These are phyloP conservation scores for Candida maltosa DNA, from an alignment of 805 yeast genomes.

Conservation along the genomic window DNA sequence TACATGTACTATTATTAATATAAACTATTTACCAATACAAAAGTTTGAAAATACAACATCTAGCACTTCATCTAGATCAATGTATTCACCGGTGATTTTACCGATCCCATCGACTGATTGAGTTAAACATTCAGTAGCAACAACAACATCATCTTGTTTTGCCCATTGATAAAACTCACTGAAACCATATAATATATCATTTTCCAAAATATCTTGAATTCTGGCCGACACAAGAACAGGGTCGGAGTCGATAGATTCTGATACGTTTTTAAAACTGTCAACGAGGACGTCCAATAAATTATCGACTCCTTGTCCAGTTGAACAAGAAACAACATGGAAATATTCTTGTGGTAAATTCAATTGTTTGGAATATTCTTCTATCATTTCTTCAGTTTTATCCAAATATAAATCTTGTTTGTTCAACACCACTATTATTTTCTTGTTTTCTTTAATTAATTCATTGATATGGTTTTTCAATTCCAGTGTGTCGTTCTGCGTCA, in stretches of 20 bases:
- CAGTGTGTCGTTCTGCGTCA: conserved; percentile 31
- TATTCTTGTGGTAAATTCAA: conserved; percentile 12
- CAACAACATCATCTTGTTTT: conserved; percentile 63
- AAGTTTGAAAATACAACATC: conserved; percentile 90
- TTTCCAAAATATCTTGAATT: conserved; percentile 66
- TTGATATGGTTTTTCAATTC: conserved; percentile 12
- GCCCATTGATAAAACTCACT: conserved; percentile 54
- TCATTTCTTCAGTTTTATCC: conserved; percentile 16
- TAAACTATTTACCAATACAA: conserved; percentile 80
- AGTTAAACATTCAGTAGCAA: conserved; percentile 74
- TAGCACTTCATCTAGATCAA: conserved; percentile 85
- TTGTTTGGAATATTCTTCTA: conserved; percentile 5
- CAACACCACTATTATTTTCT: conserved; percentile 43
- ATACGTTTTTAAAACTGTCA: conserved; percentile 42
- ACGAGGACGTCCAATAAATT: conserved; percentile 43
- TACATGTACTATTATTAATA: too few species aligned
- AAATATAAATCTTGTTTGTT: conserved; percentile 57
- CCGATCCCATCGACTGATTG: conserved; percentile 85
- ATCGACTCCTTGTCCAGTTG: conserved; percentile 52
- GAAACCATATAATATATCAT: conserved; percentile 76
- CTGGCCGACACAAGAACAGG: conserved; percentile 75
- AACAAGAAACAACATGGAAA: conserved; percentile 55
- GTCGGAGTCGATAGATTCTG: conserved; percentile 50
- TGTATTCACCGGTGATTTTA: conserved; percentile 82
- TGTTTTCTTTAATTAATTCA: conserved; percentile 13